These are phyloP conservation scores for Pleurotus ostreatus DNA, from an alignment of 768 basidiomycete genomes.

Conservation along the genomic window DNA sequence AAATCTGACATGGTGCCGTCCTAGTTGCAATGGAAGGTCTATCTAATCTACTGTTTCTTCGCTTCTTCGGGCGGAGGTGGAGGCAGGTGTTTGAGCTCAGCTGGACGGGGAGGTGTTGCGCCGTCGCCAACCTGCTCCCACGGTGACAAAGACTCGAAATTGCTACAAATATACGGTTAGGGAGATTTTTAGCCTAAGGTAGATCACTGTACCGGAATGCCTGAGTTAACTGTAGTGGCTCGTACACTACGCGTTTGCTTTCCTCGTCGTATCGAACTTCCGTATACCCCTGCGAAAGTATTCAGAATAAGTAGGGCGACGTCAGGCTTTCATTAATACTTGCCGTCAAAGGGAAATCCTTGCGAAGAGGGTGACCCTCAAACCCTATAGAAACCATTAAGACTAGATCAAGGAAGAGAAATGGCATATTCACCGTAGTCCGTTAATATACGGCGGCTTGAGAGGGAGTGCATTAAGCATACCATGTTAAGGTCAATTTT, in stretches of 20 bases:
- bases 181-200: not conserved
- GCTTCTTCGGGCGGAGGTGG: conserved; percentile 71
- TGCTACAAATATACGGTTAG: conserved; percentile 41
- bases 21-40: conserved; percentile 4
- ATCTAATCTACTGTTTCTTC: conserved; percentile 59
- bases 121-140: conserved; percentile 92
- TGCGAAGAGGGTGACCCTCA: conserved; percentile 95
- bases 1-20: not conserved
- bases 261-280: conserved; percentile 98
- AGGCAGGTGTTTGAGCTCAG: conserved; percentile 71
- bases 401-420: conserved; percentile 1
- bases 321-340: conserved; percentile 19
- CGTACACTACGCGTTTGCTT: conserved; percentile 94
- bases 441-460: conserved; percentile 91
- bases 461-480: not conserved
- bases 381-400: conserved; percentile 52
- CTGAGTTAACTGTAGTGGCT: conserved; percentile 95
- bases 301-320: conserved; percentile 6
- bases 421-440: conserved; percentile 72
- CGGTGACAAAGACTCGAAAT: conserved; percentile 89
- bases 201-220: conserved; percentile 76
- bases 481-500: not conserved
- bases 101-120: conserved; percentile 48
- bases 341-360: conserved; percentile 97
- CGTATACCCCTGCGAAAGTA: conserved; percentile 77